Conservation (phyloP, 2,329 filamentous ascomycete species). For the Colletotrichum camelliae region DNA sequence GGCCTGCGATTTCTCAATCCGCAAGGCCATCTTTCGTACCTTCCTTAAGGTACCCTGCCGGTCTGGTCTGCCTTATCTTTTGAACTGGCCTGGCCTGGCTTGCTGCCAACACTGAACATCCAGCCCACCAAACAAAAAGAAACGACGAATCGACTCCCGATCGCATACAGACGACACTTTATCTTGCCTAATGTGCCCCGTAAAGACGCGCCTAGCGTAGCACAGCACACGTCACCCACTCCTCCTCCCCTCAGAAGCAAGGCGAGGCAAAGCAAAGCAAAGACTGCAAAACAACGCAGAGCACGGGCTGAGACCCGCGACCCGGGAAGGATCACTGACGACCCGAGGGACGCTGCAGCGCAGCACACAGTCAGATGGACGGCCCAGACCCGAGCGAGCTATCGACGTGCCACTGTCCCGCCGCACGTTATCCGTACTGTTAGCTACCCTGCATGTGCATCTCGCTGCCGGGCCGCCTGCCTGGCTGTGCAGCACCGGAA, state of each 20-base stretch:
- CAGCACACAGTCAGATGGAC: constrained; percentile 1
- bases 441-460: constrained; percentile 1
- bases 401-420: neutral
- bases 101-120: neutral
- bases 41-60: neutral
- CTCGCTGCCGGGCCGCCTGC: neutral
- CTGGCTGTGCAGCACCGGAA: neutral
- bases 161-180: neutral
- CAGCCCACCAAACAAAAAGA: neutral
- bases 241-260: neutral
- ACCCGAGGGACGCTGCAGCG: neutral
- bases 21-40: neutral
- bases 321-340: neutral
- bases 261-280: neutral
- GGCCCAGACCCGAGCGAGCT: neutral
- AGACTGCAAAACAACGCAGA: neutral
- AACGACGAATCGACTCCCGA: neutral
- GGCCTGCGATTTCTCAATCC: neutral
- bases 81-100: neutral
- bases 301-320: constrained; percentile 9
- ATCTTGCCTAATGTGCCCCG: neutral
- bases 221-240: neutral
- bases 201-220: neutral
- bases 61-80: neutral
- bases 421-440: constrained; percentile 14